These are phyloP conservation scores for Paecilomyces fulvus DNA, from an alignment of 2,329 filamentous ascomycete species.

Conservation along the genomic window DNA sequence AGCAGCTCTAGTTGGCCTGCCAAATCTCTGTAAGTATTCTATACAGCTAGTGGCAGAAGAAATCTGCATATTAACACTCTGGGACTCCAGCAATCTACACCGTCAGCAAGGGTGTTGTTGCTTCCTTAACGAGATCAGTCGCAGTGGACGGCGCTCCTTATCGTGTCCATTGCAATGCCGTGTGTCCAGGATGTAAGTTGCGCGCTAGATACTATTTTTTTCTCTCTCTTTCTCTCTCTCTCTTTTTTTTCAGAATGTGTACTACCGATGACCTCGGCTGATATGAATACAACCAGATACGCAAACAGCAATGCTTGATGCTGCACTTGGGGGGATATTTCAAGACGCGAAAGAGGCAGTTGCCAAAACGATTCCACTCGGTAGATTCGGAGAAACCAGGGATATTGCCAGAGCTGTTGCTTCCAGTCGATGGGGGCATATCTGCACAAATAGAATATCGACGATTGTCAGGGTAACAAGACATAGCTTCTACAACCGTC, in stretches of 20 bases:
- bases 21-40: slow-evolving; percentile 15
- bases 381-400: neutral
- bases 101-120: slow-evolving; percentile 40
- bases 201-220: too few species aligned
- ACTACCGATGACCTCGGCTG: too few species aligned
- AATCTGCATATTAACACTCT: neutral
- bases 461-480: too few species aligned
- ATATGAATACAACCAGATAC: neutral
- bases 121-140: slow-evolving; percentile 39
- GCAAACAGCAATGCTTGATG: neutral
- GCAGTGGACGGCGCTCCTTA: slow-evolving; percentile 37
- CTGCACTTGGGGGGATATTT: neutral
- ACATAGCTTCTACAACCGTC: too few species aligned
- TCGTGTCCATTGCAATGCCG: slow-evolving; percentile 33
- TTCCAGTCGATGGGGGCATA: neutral
- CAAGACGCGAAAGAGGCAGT: neutral
- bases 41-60: neutral
- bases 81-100: slow-evolving; percentile 31
- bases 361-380: neutral
- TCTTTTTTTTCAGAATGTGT: too few species aligned
- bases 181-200: slow-evolving; percentile 34
- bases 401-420: neutral
- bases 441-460: neutral
- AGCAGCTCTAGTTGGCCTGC: slow-evolving; percentile 30
- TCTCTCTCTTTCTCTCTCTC: too few species aligned